Conservation (phyloP, 371 early-diverging fungal genomes). For the Parasitella parasitica region DNA sequence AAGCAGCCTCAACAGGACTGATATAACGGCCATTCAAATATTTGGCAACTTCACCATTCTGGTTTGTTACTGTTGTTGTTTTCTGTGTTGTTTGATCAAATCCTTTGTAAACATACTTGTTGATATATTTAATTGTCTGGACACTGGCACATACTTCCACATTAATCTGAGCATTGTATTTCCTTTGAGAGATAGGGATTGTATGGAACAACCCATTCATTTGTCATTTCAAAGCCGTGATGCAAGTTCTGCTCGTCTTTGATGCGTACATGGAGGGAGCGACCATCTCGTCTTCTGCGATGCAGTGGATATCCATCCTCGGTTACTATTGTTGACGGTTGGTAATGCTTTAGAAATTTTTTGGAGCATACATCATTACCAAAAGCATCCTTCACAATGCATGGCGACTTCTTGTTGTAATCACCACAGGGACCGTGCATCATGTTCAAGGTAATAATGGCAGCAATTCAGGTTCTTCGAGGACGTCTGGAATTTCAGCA, state of each 20-base stretch:
- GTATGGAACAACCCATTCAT: slow-evolving; percentile 35
- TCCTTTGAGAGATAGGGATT: slow-evolving; percentile 31
- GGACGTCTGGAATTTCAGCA: not conserved
- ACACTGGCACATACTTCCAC: slow-evolving; percentile 34
- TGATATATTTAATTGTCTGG: slow-evolving; percentile 35
- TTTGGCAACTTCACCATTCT: slow-evolving; percentile 1
- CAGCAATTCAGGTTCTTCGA: not conserved
- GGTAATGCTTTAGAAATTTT: not conserved
- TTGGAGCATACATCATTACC: not conserved
- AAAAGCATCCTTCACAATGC: not conserved
- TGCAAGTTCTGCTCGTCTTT: not conserved
- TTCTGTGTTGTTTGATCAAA: slow-evolving; percentile 10
- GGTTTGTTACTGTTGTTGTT: not conserved
- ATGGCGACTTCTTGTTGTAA: slow-evolving; percentile 1
- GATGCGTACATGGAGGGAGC: not conserved
- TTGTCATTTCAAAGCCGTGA: slow-evolving; percentile 12
- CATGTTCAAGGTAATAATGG: not conserved
- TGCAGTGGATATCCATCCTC: slow-evolving; percentile 6
- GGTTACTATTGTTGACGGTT: not conserved
- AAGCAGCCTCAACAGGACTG: too few relatives aligned
- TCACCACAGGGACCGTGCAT: slow-evolving; percentile 10
- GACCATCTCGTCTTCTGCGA: not conserved
- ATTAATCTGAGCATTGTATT: slow-evolving; percentile 44
- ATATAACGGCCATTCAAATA: slow-evolving; percentile 8
- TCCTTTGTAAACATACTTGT: slow-evolving; percentile 43